Base-by-base conservation (phyloP, 306 rosid genomes). In the Hippophae tibetana region DNA sequence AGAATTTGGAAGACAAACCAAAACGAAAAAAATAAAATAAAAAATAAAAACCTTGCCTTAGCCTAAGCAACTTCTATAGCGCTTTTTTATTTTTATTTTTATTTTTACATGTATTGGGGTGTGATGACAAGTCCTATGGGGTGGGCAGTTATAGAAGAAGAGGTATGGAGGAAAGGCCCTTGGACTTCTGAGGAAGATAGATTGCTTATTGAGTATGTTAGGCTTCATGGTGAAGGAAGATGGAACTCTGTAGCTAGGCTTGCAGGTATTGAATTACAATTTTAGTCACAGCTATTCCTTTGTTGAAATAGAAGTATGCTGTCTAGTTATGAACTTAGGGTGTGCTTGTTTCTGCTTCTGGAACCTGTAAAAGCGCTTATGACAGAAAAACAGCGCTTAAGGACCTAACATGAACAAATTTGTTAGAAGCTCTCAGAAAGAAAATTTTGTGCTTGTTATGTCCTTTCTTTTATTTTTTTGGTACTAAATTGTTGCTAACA, bases 141-240 rank as follows among this genome's bases (percentile, higher is more conserved):
- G 8, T 92, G 96, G 92, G 83, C 85, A 38, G 44, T 75, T 7
- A 61, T 73, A 52, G 93, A 80, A 61, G 93, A 85, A 7, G 88
- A 76, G 54, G 89, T 81, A 9, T 92, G 99, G 95, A 84, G 99
- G 59, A 92, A 92, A 73, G 99, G 99, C 13, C 99, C 99, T 58
- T 92, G 99, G 99, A 92, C 97, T 74, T 66, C 86, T 68, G 95
- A 88, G 58, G 99, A 92, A 65, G 97, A 92, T 73, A 72, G 82
- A 62, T 69, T 88, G 76, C 95, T 92, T 18, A 78, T 78, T 72
- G 79, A 92, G 51, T 88, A 92, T 85, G 97, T 92, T 51, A 74
- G 77, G 60, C 31, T 82, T 11, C 88, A 88, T 74, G 99, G 99
- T 58, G 99, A 92, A 77, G 99, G 99, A 8, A 80, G 99, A 81